Percentiles rank a stretch among this genome's conserved stretches.
These are phyloP conservation scores for Flaveria sonorensis DNA, from an alignment of 129 eudicot genomes.

Conservation along the genomic window DNA sequence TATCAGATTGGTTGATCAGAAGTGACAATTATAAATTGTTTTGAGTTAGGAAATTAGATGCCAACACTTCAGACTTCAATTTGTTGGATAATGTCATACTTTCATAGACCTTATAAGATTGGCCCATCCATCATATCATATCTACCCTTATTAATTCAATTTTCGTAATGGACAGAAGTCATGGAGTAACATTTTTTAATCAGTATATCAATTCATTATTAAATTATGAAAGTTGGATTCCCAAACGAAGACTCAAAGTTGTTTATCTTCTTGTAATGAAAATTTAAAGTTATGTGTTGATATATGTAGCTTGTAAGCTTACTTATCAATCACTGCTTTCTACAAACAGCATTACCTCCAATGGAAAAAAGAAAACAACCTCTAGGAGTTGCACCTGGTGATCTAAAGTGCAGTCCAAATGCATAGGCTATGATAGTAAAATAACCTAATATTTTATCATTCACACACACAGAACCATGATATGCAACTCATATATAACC, in stretches of 20 bases:
- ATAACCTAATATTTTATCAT: too few species aligned
- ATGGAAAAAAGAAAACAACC: conserved; percentile 68
- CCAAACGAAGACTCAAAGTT: not conserved
- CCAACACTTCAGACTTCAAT: not conserved
- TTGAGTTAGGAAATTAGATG: not conserved
- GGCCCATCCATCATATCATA: not conserved
- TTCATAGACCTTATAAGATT: not conserved
- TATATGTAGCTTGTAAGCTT: conserved; percentile 54
- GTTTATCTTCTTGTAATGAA: not conserved
- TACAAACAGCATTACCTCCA: conserved; percentile 45
- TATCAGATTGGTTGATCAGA: not conserved
- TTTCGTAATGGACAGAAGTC: not conserved
- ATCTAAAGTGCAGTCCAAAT: too few species aligned
- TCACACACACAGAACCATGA: too few species aligned
- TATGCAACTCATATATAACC: too few species aligned
- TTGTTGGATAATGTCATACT: not conserved
- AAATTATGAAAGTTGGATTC: not conserved
- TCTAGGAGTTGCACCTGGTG: conserved; percentile 17
- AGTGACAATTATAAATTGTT: not conserved
- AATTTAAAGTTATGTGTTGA: not conserved
- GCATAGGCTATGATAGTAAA: too few species aligned
- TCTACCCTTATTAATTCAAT: not conserved
- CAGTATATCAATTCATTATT: not conserved
- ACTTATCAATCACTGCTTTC: conserved; percentile 62
- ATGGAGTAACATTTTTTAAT: not conserved